A percentile compares a stretch with the other conserved stretches of the same genome.
phyloP scores from a whole-genome alignment of 306 rosid genomes.

The Lathyrus sativus region DNA sequence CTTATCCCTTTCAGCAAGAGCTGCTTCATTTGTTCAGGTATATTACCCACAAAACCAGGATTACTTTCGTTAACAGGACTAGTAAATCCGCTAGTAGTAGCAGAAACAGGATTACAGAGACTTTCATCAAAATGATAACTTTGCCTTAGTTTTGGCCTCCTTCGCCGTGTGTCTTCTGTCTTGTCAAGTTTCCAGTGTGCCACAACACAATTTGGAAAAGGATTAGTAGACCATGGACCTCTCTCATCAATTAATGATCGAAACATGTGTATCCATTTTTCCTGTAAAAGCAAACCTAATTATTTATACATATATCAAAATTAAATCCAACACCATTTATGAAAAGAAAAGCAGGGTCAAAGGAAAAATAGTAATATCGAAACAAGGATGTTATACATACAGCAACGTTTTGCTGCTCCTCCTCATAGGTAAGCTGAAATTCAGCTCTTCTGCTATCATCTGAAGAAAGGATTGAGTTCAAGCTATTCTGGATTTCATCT shows the following conservation, averaged over 20 bases:
- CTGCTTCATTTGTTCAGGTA: slow-evolving; percentile 95
- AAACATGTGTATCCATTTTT: slow-evolving; percentile 94
- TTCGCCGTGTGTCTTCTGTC: slow-evolving; percentile 88
- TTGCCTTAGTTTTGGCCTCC: slow-evolving; percentile 81
- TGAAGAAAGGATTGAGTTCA: slow-evolving; percentile 67
- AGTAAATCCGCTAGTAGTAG: slow-evolving; percentile 44
- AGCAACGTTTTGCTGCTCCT: slow-evolving; percentile 87
- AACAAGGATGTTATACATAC: slow-evolving; percentile 51
- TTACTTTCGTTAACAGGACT: slow-evolving; percentile 62
- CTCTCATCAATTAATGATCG: slow-evolving; percentile 97
- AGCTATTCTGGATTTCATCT: slow-evolving; percentile 72
- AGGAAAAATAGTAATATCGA: neutral
- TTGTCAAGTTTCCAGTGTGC: slow-evolving; percentile 96
- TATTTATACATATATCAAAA: slow-evolving; percentile 27
- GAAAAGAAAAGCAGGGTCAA: slow-evolving; percentile 13
- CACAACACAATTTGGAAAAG: slow-evolving; percentile 67
- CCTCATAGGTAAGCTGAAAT: slow-evolving; percentile 81
- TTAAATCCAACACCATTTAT: slow-evolving; percentile 24
- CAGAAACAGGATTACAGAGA: slow-evolving; percentile 70
- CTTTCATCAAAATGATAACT: slow-evolving; percentile 94
- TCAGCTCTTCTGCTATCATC: slow-evolving; percentile 84
- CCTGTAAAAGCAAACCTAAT: slow-evolving; percentile 59
- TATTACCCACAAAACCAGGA: slow-evolving; percentile 66
- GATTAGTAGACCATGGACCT: slow-evolving; percentile 97
- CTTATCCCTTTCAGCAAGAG: slow-evolving; percentile 84